Percentiles rank a stretch among this genome's conserved stretches.
These are phyloP conservation scores for Tuber calosporum DNA, from an alignment of 495 filamentous ascomycete genomes.

Conservation along the genomic window DNA sequence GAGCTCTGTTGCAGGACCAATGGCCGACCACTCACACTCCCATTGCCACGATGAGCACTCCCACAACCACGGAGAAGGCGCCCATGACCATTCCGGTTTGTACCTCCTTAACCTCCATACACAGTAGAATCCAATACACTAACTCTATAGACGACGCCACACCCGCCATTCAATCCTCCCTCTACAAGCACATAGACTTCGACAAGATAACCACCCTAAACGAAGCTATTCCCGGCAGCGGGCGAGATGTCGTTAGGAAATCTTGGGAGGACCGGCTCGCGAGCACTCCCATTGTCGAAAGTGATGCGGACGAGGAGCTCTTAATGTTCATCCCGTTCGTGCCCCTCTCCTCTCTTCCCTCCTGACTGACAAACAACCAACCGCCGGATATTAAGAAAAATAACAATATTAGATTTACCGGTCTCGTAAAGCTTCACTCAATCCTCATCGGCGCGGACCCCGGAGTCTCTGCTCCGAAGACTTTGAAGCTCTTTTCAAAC, in stretches of 20 bases:
- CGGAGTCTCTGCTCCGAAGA: slow-evolving; percentile 65
- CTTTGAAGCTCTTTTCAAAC: slow-evolving; percentile 78
- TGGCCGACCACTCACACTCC: slow-evolving; percentile 32
- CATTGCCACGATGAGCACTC: slow-evolving; percentile 37
- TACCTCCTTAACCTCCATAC: not conserved
- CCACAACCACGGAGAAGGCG: slow-evolving; percentile 44
- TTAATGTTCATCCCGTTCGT: slow-evolving; percentile 84
- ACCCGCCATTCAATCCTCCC: slow-evolving; percentile 74
- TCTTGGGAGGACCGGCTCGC: slow-evolving; percentile 75
- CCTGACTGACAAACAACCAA: not conserved
- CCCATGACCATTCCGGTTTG: slow-evolving; percentile 43
- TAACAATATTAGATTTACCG: slow-evolving; percentile 66
- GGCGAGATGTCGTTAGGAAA: slow-evolving; percentile 73
- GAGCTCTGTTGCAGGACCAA: not conserved
- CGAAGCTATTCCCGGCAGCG: slow-evolving; percentile 61
- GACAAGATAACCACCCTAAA: slow-evolving; percentile 78
- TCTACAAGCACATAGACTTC: slow-evolving; percentile 89
- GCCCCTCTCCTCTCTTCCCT: slow-evolving; percentile 2
- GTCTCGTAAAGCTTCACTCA: slow-evolving; percentile 83
- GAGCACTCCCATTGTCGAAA: slow-evolving; percentile 64
- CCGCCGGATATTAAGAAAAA: not conserved
- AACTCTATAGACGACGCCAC: slow-evolving; percentile 81
- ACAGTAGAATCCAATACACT: slow-evolving; percentile 6
- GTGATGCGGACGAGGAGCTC: slow-evolving; percentile 88
- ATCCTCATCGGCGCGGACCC: slow-evolving; percentile 73